Evolutionary conservation across 495 filamentous ascomycete genomes (phyloP), one percentile per base, ranked within the genome.

Genomic region (Penicillium silybi): DNA sequence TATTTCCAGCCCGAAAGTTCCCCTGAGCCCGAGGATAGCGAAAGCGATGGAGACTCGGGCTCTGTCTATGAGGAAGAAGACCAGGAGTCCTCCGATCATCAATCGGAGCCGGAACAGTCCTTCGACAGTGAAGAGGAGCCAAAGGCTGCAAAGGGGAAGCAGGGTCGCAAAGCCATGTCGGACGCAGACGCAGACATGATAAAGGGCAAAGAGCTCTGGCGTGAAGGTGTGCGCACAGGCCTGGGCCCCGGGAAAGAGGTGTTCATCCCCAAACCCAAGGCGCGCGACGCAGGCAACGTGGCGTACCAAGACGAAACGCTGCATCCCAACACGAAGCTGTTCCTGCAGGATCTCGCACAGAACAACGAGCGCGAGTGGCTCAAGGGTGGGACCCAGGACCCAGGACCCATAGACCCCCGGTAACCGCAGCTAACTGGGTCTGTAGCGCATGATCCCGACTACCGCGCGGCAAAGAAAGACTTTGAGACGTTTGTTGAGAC

Each of bases 311-410:
- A 89, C 53, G 73, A 83, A 35, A 82, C 68, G 6, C 69, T 96
- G 40, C 90, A 96, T 69, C 83, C 84, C 22, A 95, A 96, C 58
- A 96, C 89, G 6, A 67, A 90, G 51, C 73, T 84, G 3, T 96
- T 96, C 63, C 70, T 96, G 53, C 66, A 73, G 44, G 89, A 93
- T 57, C 72, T 96, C 43, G 81, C 80, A 50, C 72, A 75, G 46
- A 88, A 96, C 62, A 96, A 96, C 66, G 80, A 90, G 25, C 78
- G 90, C 38, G 67, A 82, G 52, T 95, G 90, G 90, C 72, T 95
- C 45, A 92, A 92, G 75, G 71, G 86, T 90, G 74, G n/a, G n/a
- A n/a, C n/a, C n/a, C n/a, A 52, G 71, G 64, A 16, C 11, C 8
- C 20, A 4, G 23, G 8, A 4, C 9, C 13, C 17, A 41, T n/a